These are phyloP conservation scores for Akanthomyces muscarius DNA, from an alignment of 2,329 filamentous ascomycete species.

Conservation along the genomic window DNA sequence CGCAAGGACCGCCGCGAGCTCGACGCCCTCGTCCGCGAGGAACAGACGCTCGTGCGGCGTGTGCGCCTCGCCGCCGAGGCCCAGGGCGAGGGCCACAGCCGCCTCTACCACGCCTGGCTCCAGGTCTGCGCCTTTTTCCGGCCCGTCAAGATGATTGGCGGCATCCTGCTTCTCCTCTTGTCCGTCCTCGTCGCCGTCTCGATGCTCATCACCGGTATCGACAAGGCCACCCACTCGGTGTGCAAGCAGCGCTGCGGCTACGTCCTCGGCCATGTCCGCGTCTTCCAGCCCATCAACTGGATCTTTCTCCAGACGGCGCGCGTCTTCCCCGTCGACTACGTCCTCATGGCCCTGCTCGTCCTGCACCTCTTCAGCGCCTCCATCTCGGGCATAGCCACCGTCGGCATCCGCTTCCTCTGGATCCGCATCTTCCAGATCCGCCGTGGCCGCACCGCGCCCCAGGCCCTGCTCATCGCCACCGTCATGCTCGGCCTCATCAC, in stretches of 20 bases:
- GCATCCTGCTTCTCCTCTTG: constrained; percentile 70
- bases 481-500: constrained; percentile 87
- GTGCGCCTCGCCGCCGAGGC: constrained; percentile 83
- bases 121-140: constrained; percentile 79
- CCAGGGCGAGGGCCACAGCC: constrained; percentile 70
- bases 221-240: constrained; percentile 93
- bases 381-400: constrained; percentile 76
- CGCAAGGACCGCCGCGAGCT: constrained; percentile 85
- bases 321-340: constrained; percentile 87
- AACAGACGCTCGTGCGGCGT: constrained; percentile 84
- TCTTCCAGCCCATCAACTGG: constrained; percentile 95
- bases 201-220: constrained; percentile 92
- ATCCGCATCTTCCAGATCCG: constrained; percentile 87
- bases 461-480: constrained; percentile 85
- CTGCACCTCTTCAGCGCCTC: constrained; percentile 86
- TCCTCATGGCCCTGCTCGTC: constrained; percentile 79
- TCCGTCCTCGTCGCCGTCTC: constrained; percentile 77
- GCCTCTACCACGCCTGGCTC: constrained; percentile 70
- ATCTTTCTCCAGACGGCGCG: constrained; percentile 70
- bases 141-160: constrained; percentile 83
- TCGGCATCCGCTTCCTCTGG: constrained; percentile 97
- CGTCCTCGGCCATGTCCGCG: constrained; percentile 78
- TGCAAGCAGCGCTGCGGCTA: constrained; percentile 92
- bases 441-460: constrained; percentile 82
- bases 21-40: constrained; percentile 81